Percentiles rank a stretch among this genome's conserved stretches.
Conservation (phyloP, 1,139 yeast species). For the Hyphopichia wangnamkhiaoensis region DNA sequence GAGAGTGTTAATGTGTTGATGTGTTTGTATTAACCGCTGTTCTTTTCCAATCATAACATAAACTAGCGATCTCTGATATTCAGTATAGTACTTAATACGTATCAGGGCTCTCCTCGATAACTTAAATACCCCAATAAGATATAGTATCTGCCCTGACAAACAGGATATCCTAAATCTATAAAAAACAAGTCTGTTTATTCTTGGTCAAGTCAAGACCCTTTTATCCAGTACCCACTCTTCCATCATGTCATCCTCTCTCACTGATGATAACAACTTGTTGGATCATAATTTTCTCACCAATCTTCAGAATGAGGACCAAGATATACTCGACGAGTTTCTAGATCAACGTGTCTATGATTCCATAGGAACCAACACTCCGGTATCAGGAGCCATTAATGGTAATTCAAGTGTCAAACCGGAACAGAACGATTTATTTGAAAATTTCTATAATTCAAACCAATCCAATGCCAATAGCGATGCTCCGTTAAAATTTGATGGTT, state of each 20-base stretch:
- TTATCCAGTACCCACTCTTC: not conserved
- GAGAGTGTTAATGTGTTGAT: too few relatives aligned
- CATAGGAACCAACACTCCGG: conserved; percentile 28
- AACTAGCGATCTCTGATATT: too few relatives aligned
- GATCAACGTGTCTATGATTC: conserved; percentile 57
- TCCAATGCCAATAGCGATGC: not conserved
- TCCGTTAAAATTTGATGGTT: not conserved
- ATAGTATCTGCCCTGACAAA: too few relatives aligned
- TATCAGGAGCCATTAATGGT: conserved; percentile 11
- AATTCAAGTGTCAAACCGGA: conserved; percentile 6
- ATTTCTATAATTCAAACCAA: not conserved
- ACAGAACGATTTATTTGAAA: conserved; percentile 5
- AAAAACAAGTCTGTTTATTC: too few relatives aligned
- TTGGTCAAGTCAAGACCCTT: too few relatives aligned
- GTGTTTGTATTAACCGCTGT: too few relatives aligned
- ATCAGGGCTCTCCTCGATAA: too few relatives aligned
- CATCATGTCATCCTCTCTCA: conserved; percentile 10
- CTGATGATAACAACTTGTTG: conserved; percentile 12
- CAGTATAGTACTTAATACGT: too few relatives aligned
- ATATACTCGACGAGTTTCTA: conserved; percentile 55
- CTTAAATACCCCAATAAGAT: too few relatives aligned
- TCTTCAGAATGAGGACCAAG: conserved; percentile 32
- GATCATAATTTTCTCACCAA: conserved; percentile 11
- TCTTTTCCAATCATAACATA: too few relatives aligned
- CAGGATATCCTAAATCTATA: too few relatives aligned